Base-by-base conservation (phyloP, 2,329 filamentous ascomycete species). In the Monosporascus sp. region DNA sequence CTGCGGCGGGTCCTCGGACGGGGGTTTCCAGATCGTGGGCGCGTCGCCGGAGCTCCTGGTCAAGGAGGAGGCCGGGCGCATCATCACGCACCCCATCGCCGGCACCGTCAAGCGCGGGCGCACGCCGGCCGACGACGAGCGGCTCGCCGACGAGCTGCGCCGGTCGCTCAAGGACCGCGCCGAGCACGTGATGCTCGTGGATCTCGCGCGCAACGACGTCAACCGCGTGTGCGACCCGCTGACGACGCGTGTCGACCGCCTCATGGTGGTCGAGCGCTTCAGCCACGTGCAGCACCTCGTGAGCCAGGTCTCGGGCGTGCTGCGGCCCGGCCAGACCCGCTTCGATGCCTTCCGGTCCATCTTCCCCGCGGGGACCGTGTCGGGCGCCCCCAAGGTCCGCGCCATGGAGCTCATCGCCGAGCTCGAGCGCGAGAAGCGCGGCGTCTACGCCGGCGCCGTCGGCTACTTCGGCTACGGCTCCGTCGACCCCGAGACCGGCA, bases 331-430 rank as follows among this genome's bases (percentile, higher is more conserved):
- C 39, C 91, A 91, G 77, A 93, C 90, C 31, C 83, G 94, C 54
- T 99, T 96, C 72, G 93, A 97, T 67, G 94, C 94, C 9, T 96
- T 99, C 75, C 83, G 93, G 39, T 92, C 89, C 60, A 97, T 99
- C 64, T 99, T 99, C 76, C 94, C 94, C 0, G 94, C 94, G 5
- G 94, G 94, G 52, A 99, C 94, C 0, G 93, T 97, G 31, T 94
- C 89, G 18, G 94, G 94, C 5, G 93, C 94, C 4, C 94, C 94
- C 54, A 99, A 99, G 75, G 91, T 99, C 52, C 85, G 87, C 57
- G 94, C 94, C 3, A 99, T 99, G 94, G 89, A 97, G 74, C 78
- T 99, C 57, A 99, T 99, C 64, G 91, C 89, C 47, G 93, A 97
- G 74, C 76, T 97, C 47, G 94, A 99, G 74, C 77, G 82, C 59